Evolutionary conservation across 116 monocot species (phyloP).

Genomic region (Trichopus zeylanicus): DNA sequence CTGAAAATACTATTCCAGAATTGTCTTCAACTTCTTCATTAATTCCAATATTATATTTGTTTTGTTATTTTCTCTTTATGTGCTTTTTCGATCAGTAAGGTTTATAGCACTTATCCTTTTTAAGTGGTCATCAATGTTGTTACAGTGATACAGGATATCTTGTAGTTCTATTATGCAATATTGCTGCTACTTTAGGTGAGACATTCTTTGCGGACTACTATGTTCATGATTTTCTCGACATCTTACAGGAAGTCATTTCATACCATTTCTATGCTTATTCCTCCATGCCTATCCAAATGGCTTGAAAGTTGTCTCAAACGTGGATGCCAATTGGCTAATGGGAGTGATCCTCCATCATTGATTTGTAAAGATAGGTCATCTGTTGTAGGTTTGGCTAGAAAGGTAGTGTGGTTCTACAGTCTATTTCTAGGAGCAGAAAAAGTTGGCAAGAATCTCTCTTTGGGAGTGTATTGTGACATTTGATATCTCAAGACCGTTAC

Average conservation of each 20-base stretch:
- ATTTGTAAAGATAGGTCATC: slow-evolving; percentile 37
- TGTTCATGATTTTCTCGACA: slow-evolving; percentile 66
- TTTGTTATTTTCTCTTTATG: too few species aligned
- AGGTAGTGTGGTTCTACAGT: slow-evolving; percentile 76
- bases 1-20: background rate
- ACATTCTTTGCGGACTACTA: slow-evolving; percentile 67
- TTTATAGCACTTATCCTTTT: background rate
- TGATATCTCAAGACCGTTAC: slow-evolving; percentile 49
- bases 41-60: too few species aligned
- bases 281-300: slow-evolving; percentile 75
- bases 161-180: slow-evolving; percentile 43
- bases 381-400: slow-evolving; percentile 63
- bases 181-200: slow-evolving; percentile 66
- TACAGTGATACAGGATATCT: slow-evolving; percentile 62
- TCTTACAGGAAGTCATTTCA: slow-evolving; percentile 25
- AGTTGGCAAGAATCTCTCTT: slow-evolving; percentile 45
- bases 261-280: slow-evolving; percentile 15
- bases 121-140: background rate
- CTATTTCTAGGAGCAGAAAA: slow-evolving; percentile 71
- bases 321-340: slow-evolving; percentile 33
- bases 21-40: background rate
- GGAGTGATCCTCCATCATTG: slow-evolving; percentile 53
- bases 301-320: slow-evolving; percentile 55
- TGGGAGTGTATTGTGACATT: slow-evolving; percentile 68
- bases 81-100: too few species aligned